Base-by-base conservation (phyloP, 768 basidiomycete genomes). In the Xerocomus spinulosus region DNA sequence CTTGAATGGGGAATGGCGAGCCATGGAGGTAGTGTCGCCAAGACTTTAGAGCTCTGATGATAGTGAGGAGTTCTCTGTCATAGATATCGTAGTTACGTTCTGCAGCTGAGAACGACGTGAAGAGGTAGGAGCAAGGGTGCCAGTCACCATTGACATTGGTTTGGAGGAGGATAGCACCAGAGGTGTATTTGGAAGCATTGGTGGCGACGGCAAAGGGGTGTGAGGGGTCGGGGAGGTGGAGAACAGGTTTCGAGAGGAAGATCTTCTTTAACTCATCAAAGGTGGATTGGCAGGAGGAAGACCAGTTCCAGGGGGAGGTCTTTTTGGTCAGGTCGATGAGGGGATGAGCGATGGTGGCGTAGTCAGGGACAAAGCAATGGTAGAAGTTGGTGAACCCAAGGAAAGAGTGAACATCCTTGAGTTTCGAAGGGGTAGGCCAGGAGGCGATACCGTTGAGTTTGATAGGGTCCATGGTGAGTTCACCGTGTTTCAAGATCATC, bases 71-170 rank as follows among this genome's bases (percentile, higher is more conserved):
- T 57, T 57, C 37, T 0, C 24, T 0, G 49, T 82, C 70, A 48
- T 78, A 68, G 17, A 75, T 70, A 13, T 75, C 61, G 50, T 81
- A 80, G 55, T 79, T 80, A 2, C 58, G 24, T 53, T 82, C 70
- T 0, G 71, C 57, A 0, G 56, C 20, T 1, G 34, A 36, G 17
- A 53, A 50, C 0, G 33, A 18, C 2, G 47, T 6, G 2, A 9
- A 35, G 3, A 35, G 17, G 9, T 35, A 35, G 8, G 9, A 17
- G 10, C 34, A 35, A 10, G 34, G 32, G n/a, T 46, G 37, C 29
- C 38, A 20, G 7, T 35, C 25, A 0, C 46, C 24, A 18, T 46
- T 46, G 20, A 10, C 2, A 12, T 46, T 17, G 1, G 20, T 46
- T 12, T 46, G 38, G 6, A 46, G 28, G 2, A 46, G 30, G n/a